Evolutionary conservation across 75 land plant species (phyloP).

Genomic region (Larix kaempferi): DNA sequence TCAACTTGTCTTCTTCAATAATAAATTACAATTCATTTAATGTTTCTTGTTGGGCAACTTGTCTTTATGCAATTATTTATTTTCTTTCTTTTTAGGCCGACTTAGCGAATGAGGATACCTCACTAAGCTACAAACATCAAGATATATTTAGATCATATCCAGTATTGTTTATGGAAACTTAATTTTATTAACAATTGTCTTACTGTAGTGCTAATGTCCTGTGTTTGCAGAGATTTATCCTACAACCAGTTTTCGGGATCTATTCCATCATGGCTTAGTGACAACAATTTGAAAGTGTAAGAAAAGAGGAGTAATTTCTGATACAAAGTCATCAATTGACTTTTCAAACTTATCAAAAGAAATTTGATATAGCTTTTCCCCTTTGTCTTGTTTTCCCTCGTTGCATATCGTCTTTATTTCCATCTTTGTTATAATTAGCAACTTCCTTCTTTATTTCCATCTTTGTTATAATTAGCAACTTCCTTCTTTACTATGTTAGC

Average conservation of each 20-base stretch:
- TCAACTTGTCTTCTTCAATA: no score
- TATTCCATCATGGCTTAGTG: not conserved
- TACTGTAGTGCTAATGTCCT: not conserved
- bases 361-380: not conserved
- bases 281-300: not conserved
- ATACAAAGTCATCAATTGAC: not conserved
- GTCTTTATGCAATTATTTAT: no score
- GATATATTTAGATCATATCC: no score
- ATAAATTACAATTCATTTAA: no score
- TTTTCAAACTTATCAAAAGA: not conserved
- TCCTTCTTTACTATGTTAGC: not conserved
- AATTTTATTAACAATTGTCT: not conserved
- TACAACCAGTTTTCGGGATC: slow-evolving; percentile 7
- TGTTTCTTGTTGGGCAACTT: no score
- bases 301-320: not conserved
- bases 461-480: not conserved
- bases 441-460: not conserved
- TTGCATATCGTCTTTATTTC: not conserved
- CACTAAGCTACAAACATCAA: no score
- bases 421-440: not conserved
- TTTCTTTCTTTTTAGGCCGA: no score
- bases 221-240: slow-evolving; percentile 1
- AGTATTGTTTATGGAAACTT: not conserved
- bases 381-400: not conserved
- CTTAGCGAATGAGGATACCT: no score